Evolutionary conservation across 2,329 filamentous ascomycete genomes (phyloP), one percentile per base, ranked within the genome.

Genomic region (Trichophyton mentagrophytes): DNA sequence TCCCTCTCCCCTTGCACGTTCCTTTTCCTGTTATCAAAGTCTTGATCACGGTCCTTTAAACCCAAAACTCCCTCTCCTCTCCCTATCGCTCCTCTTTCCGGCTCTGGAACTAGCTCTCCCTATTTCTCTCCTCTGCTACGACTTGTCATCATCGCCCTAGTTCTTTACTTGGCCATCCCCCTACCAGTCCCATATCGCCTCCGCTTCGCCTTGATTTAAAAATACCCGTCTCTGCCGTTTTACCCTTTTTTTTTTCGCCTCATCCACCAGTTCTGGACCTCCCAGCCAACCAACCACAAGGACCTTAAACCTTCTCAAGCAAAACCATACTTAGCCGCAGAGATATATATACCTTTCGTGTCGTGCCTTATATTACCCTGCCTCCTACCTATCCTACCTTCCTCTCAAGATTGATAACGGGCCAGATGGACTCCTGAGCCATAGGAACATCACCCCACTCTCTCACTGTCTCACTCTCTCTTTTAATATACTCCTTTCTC

Each of bases 231-330:
- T n/a, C 49, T 53, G 49, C 49, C 49, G 49, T 53, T 53, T 38
- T 25, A 20, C 49, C 49, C 40, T 44, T 44, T 30, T 30, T 30
- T 30, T 30, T 53, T 53, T 53, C 49, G 49, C 49, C 49, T 53
- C 49, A 53, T 53, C 22, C 13, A 53, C 49, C 49, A 40, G 55
- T 57, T 57, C 55, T 57, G 55, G 55, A 57, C 55, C 55, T 40
- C 38, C 4, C 6, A 44, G 40, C 40, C 55, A 17, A n/a, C 13
- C 49, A 27, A 30, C 13, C 20, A 20, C 27, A 47, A 22, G 44
- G 44, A 47, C 44, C 42, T 22, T 20, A 53, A 53, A 53, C 49
- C 49, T 53, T 53, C 49, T 38, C 9, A 38, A 27, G 22, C 20
- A 53, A 53, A 47, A 53, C 49, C 49, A 22, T 53, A 53, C 49